Conservation (phyloP, 1,284 basidiomycete genomes). For the Afroboletus lepidellus region DNA sequence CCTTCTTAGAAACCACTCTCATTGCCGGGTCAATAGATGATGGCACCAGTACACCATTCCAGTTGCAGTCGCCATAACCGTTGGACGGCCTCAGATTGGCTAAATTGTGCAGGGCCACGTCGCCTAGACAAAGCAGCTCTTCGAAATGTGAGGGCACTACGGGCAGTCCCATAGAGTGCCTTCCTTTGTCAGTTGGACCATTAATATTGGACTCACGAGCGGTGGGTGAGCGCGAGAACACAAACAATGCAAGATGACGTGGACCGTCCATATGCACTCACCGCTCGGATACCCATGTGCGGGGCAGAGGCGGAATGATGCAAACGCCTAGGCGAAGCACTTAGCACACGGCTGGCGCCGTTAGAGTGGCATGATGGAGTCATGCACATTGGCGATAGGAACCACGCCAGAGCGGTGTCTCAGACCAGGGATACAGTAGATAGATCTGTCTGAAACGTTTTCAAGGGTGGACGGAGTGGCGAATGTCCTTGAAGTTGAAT, state of each 20-base stretch:
- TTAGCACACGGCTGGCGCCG: conserved; percentile 1
- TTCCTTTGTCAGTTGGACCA: too few species aligned
- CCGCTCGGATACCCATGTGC: conserved; percentile 4
- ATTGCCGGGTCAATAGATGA: conserved; percentile 10
- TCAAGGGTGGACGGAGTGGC: not conserved
- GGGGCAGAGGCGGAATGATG: conserved; percentile 5
- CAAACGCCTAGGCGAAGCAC: conserved; percentile 1
- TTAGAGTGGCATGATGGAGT: conserved; percentile 9
- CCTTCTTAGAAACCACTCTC: conserved; percentile 5
- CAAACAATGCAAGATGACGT: not conserved
- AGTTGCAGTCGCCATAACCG: not conserved
- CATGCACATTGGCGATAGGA: not conserved
- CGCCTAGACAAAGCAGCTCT: conserved; percentile 3
- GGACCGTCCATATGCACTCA: conserved; percentile 2
- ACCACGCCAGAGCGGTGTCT: not conserved
- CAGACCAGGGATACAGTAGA: not conserved
- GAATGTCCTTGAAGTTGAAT: not conserved
- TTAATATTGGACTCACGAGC: not conserved
- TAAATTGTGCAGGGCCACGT: conserved; percentile 10
- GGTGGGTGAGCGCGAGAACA: conserved; percentile 14
- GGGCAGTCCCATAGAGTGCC: too few species aligned
- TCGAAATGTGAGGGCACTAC: not conserved
- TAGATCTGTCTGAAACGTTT: conserved; percentile 7
- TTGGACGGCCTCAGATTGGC: not conserved
- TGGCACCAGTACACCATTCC: not conserved